Conservation (phyloP, 805 yeast genomes). For the Zygosaccharomyces bisporus region DNA sequence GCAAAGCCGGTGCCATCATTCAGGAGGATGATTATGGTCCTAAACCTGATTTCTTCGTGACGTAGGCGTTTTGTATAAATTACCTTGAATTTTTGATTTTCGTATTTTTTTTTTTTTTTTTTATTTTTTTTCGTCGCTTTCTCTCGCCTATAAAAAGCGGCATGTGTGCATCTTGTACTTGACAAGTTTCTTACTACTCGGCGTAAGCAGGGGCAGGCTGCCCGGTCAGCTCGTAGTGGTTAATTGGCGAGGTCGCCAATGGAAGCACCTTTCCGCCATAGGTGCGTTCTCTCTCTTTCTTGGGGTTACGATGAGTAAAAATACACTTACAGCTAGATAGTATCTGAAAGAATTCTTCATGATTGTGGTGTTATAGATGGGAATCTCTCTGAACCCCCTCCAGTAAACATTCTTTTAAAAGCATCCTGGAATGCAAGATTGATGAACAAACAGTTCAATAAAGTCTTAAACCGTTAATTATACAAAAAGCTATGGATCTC, state of each 20-base stretch:
- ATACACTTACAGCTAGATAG: constrained; percentile 37
- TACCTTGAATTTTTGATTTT: constrained; percentile 5
- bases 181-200: neutral
- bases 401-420: neutral
- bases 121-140: neutral
- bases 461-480: constrained; percentile 13
- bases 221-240: neutral
- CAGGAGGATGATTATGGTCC: constrained; percentile 97
- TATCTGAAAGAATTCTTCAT: constrained; percentile 33
- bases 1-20: constrained; percentile 90
- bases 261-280: neutral
- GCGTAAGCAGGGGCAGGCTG: neutral
- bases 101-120: too few relatives aligned
- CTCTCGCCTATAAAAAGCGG: neutral
- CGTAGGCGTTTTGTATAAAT: constrained; percentile 1
- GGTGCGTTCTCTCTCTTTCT: neutral
- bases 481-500: constrained; percentile 15
- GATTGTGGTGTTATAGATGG: constrained; percentile 31
- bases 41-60: constrained; percentile 43
- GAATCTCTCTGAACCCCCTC: constrained; percentile 23
- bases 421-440: neutral
- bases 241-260: neutral
- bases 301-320: constrained; percentile 30
- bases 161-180: neutral
- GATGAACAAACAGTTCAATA: constrained; percentile 1